Conservation (phyloP, 2,329 filamentous ascomycete species). For the Blastomyces parvus region DNA sequence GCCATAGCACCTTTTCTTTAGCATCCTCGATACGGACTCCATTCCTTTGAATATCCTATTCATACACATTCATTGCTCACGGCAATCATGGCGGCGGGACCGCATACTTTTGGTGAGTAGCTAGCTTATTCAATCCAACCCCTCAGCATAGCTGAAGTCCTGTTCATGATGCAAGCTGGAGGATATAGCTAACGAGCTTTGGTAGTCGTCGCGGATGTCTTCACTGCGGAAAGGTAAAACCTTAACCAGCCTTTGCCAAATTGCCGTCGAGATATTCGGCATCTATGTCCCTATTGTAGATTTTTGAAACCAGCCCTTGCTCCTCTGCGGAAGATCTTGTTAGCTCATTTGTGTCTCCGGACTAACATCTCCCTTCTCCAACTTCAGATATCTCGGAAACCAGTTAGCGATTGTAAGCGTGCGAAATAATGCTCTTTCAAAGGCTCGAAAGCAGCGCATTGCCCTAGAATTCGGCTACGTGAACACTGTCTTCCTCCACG, state of each 20-base stretch:
- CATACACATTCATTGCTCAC: background rate
- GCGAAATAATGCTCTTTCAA: slow-evolving; percentile 37
- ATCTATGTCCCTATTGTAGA: background rate
- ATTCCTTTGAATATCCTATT: background rate
- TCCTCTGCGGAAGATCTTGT: background rate
- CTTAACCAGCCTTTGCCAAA: background rate
- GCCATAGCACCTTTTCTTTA: background rate
- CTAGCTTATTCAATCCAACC: background rate
- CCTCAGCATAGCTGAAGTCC: background rate
- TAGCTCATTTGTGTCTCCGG: background rate
- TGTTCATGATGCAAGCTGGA: too few relatives aligned
- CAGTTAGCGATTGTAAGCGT: slow-evolving; percentile 52
- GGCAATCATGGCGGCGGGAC: slow-evolving; percentile 16
- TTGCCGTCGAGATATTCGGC: background rate
- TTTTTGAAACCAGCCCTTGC: background rate
- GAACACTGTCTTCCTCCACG: slow-evolving; percentile 55
- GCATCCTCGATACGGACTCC: background rate
- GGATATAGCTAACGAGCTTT: slow-evolving; percentile 6
- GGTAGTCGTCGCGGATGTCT: slow-evolving; percentile 20
- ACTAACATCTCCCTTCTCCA: background rate
- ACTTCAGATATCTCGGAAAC: slow-evolving; percentile 39
- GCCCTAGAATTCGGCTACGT: slow-evolving; percentile 56
- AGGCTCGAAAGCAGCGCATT: slow-evolving; percentile 48
- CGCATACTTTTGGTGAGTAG: slow-evolving; percentile 17
- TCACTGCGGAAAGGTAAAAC: slow-evolving; percentile 19